Evolutionary conservation across 2,329 filamentous ascomycete species (phyloP).

Genomic region (Cercospora zeae-maydis): DNA sequence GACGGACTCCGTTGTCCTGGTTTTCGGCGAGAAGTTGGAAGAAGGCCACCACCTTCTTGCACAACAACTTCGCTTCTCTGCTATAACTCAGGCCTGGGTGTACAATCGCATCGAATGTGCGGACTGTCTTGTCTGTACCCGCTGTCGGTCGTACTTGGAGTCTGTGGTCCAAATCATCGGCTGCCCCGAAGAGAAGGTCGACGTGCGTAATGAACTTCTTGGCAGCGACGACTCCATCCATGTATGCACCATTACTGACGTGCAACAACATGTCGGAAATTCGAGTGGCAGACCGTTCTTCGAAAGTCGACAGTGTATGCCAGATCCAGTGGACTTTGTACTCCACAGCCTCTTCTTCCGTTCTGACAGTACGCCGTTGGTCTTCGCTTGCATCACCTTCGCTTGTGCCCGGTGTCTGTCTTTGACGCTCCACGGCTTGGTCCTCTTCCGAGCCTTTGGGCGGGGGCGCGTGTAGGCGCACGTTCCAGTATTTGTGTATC

Average conservation of each 20-base stretch:
- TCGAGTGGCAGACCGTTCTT: constrained; percentile 95
- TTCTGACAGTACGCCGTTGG: constrained; percentile 70
- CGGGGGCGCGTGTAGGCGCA: constrained; percentile 60
- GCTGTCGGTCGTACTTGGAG: constrained; percentile 54
- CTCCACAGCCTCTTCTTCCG: constrained; percentile 90
- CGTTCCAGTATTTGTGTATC: constrained; percentile 99
- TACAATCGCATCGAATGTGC: constrained; percentile 35
- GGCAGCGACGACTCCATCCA: constrained; percentile 90
- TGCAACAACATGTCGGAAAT: constrained; percentile 99
- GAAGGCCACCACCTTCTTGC: constrained; percentile 98
- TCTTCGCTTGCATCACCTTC: constrained; percentile 61
- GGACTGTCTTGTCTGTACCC: constrained; percentile 26
- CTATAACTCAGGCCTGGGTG: constrained; percentile 76
- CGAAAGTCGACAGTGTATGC: constrained; percentile 94
- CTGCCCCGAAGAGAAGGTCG: constrained; percentile 84
- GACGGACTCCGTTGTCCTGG: constrained; percentile 82
- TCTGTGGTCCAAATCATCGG: constrained; percentile 75
- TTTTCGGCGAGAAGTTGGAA: constrained; percentile 93
- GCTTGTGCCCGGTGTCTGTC: constrained; percentile 29
- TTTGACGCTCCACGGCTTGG: constrained; percentile 24
- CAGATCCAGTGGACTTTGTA: constrained; percentile 97
- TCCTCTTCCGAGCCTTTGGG: constrained; percentile 40
- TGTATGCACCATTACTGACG: constrained; percentile 94
- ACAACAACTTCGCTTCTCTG: constrained; percentile 96
- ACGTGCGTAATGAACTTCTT: constrained; percentile 96